These are phyloP conservation scores for Geosiphon pyriformis DNA, from an alignment of 192 early-diverging fungal species.

Conservation along the genomic window DNA sequence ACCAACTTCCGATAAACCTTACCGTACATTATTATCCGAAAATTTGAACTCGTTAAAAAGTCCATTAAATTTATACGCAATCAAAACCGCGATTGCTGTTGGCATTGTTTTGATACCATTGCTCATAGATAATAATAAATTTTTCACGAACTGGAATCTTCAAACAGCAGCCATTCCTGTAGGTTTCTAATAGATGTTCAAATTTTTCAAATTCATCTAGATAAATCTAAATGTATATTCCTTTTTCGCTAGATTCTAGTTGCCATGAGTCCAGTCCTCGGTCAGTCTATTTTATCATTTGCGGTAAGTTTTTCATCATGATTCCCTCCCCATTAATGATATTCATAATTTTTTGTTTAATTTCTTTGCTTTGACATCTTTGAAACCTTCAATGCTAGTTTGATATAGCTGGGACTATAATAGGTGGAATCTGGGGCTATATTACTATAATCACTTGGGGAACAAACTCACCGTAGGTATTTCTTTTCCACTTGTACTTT, in stretches of 20 bases:
- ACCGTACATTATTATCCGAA: background rate
- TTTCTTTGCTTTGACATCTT: background rate
- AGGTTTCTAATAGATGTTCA: background rate
- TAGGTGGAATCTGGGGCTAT: background rate
- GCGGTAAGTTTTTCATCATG: background rate
- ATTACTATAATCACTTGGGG: background rate
- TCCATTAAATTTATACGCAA: background rate
- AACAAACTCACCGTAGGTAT: background rate
- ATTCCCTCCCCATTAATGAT: too few species aligned
- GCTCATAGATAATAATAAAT: background rate
- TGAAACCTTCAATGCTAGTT: background rate
- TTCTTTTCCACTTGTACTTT: too few species aligned
- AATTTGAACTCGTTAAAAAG: background rate
- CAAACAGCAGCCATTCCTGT: background rate
- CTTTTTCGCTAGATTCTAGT: background rate
- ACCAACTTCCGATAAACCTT: background rate
- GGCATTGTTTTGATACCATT: background rate
- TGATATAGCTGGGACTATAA: too few species aligned
- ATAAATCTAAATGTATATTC: background rate
- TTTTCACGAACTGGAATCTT: background rate
- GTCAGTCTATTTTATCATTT: background rate
- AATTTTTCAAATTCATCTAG: background rate
- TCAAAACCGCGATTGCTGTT: background rate
- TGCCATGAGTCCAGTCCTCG: background rate
- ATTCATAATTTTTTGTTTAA: too few species aligned